These are phyloP conservation scores for Rhodamnia argentea DNA, from an alignment of 345 rosid genomes.

Conservation along the genomic window DNA sequence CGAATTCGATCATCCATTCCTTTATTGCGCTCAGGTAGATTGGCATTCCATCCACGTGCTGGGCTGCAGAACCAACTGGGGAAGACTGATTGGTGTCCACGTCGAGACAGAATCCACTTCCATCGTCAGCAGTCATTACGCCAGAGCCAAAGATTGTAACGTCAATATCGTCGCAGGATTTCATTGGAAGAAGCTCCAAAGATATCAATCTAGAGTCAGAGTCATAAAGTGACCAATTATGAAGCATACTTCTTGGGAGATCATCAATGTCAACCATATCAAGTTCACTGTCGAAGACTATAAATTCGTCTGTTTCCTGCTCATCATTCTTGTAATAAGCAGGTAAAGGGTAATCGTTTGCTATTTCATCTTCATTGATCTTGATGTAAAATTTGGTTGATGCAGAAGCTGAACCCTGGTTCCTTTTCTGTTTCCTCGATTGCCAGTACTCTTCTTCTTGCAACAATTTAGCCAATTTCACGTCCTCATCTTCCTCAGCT, in stretches of 20 bases:
- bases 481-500: constrained; percentile 54
- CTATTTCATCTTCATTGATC: constrained; percentile 80
- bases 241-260: constrained; percentile 61
- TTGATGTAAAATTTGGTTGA: constrained; percentile 48
- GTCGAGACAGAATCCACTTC: constrained; percentile 45
- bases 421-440: constrained; percentile 40
- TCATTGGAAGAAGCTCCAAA: constrained; percentile 80
- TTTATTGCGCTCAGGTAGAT: constrained; percentile 61
- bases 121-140: constrained; percentile 52
- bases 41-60: constrained; percentile 30
- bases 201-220: constrained; percentile 60
- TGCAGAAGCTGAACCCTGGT: constrained; percentile 23
- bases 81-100: constrained; percentile 30
- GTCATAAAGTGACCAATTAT: constrained; percentile 83
- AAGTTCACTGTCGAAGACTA: constrained; percentile 29
- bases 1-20: constrained; percentile 87
- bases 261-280: constrained; percentile 26
- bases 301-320: constrained; percentile 64
- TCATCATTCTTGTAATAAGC: constrained; percentile 40
- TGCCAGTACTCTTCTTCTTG: constrained; percentile 75
- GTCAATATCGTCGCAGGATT: constrained; percentile 58
- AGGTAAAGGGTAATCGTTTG: constrained; percentile 84
- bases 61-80: constrained; percentile 17
- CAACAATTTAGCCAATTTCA: constrained; percentile 45
- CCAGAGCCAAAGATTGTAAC: constrained; percentile 77